These are phyloP conservation scores for Xylaria sp. DNA, from an alignment of 2,329 filamentous ascomycete species.

Conservation along the genomic window DNA sequence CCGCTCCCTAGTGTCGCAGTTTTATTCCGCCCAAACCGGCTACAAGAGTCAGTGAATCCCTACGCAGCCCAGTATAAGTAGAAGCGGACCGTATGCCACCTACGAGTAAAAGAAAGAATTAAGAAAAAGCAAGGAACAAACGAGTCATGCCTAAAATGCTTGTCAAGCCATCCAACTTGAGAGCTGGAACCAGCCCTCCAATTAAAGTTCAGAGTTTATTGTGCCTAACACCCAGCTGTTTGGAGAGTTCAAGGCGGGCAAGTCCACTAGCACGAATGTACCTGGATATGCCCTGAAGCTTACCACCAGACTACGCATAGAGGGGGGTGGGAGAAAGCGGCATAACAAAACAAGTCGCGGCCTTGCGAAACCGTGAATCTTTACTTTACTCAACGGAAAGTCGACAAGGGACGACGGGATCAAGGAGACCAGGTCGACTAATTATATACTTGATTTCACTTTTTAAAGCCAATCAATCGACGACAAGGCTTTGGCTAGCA, in stretches of 20 bases:
- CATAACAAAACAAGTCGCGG: background rate
- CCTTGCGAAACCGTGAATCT: background rate
- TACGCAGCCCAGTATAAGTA: background rate
- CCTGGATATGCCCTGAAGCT: constrained; percentile 22
- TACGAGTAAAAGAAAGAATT: background rate
- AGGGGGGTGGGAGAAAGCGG: background rate
- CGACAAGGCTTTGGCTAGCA: background rate
- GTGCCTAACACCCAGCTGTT: constrained; percentile 17
- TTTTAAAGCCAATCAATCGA: background rate
- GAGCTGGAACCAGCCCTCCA: background rate
- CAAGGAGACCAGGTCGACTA: background rate
- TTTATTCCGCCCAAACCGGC: background rate
- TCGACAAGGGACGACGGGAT: background rate
- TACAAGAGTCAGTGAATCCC: background rate
- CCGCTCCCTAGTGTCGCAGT: constrained; percentile 25
- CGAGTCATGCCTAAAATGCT: background rate
- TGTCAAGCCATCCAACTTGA: background rate
- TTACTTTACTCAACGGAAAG: background rate
- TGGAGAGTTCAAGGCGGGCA: constrained; percentile 28
- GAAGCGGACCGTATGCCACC: background rate
- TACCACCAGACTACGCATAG: background rate
- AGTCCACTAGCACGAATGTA: constrained; percentile 10
- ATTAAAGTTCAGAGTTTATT: background rate
- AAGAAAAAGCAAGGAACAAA: background rate
- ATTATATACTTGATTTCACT: background rate